Base-by-base conservation (phyloP, 2,329 filamentous ascomycete species). In the Ophiostoma quercus region DNA sequence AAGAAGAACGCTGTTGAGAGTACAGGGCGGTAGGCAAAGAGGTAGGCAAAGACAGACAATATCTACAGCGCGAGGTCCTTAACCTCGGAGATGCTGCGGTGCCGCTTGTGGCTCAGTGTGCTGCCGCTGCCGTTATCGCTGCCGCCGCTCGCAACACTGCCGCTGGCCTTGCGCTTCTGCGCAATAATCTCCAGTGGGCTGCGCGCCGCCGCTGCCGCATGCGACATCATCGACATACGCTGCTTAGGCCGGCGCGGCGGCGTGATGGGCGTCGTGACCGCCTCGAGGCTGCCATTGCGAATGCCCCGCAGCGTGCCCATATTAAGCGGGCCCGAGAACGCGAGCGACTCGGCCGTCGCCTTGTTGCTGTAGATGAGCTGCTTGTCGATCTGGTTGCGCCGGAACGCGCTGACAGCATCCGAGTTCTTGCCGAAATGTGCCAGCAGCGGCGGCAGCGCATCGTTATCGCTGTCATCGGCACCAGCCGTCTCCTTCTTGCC, bases 361-460 rank as follows among this genome's bases (percentile, higher is more conserved):
- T 87, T 84, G 75, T 84, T 85, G 79, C 85, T 87, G 73, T 85
- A 78, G 71, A 88, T 86, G 71, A 88, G 80, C 74, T 87, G 84
- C 76, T 86, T 84, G 76, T 87, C 86, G 82, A 82, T 87, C 77
- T 86, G 88, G 77, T 86, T 89, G 73, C 83, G 87, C 70, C 91
- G 91, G 83, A 95, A 96, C 0, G 91, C 90, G 51, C 90, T 90
- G 47, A 95, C 91, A 16, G 90, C 87, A 70, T 88, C 86, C 9
- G 84, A 79, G 71, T 87, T 86, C 73, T 87, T 86, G 75, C 90
- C 88, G 54, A 93, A 87, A 74, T 90, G 88, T 69, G 84, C 84
- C n/a, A 90, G 80, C 69, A 90, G 83, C 34, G 84, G 83, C 72
- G 87, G 81, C 29, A 79, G 73, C 14, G 74, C 73, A 12, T 79